Evolutionary conservation across 805 yeast species (phyloP).

Genomic region (Blastobotrys robertii): DNA sequence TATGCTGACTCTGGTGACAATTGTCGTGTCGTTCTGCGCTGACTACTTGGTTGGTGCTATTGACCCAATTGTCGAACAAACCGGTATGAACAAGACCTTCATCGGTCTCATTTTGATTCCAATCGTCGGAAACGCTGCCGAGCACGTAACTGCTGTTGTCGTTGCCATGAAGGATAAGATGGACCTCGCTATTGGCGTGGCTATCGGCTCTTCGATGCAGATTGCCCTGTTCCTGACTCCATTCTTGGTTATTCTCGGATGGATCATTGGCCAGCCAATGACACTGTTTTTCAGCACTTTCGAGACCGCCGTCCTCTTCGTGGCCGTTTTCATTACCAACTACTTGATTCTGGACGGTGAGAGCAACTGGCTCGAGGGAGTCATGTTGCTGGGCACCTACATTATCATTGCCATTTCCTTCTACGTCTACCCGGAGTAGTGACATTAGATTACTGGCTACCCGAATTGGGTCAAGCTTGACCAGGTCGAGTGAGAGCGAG

Average conservation of each 20-base stretch:
- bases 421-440: conserved; percentile 64
- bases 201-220: conserved; percentile 91
- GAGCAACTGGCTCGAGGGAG: conserved; percentile 95
- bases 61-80: conserved; percentile 72
- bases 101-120: conserved; percentile 91
- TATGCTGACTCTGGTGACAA: conserved; percentile 52
- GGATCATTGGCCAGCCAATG: conserved; percentile 89
- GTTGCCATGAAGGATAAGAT: conserved; percentile 94
- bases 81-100: conserved; percentile 89
- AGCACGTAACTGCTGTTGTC: conserved; percentile 91
- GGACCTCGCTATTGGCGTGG: conserved; percentile 96
- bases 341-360: conserved; percentile 88
- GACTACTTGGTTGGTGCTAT: conserved; percentile 91
- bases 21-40: conserved; percentile 81
- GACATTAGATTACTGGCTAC: no score
- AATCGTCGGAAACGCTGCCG: conserved; percentile 97
- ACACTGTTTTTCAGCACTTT: conserved; percentile 82
- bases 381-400: conserved; percentile 81
- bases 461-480: no score
- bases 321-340: conserved; percentile 80
- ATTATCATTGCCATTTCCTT: conserved; percentile 82
- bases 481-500: no score
- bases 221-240: conserved; percentile 95
- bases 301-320: conserved; percentile 87
- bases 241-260: conserved; percentile 87